phyloP scores from a whole-genome alignment of 2,329 filamentous ascomycete species.

The Davidsoniella eucalypti region DNA sequence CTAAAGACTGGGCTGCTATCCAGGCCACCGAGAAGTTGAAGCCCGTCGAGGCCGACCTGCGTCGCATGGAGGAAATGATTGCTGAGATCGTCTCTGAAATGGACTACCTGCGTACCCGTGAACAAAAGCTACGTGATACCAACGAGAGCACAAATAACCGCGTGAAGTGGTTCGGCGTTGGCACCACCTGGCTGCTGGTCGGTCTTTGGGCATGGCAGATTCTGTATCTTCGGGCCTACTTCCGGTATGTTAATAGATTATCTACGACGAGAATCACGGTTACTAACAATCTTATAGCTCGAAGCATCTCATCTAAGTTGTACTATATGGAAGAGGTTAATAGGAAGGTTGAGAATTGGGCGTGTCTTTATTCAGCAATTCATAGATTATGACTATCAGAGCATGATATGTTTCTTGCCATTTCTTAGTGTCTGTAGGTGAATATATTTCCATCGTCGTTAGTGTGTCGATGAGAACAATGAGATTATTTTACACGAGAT shows the following conservation, averaged over 20 bases:
- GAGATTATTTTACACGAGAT: too few relatives aligned
- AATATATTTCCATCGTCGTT: too few relatives aligned
- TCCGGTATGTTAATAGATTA: slow-evolving; percentile 39
- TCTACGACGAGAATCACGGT: not conserved
- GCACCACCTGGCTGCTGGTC: slow-evolving; percentile 80
- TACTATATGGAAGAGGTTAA: too few relatives aligned
- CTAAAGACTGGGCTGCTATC: slow-evolving; percentile 94
- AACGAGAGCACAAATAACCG: slow-evolving; percentile 99
- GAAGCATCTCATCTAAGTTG: slow-evolving; percentile 48
- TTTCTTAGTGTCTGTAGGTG: too few relatives aligned
- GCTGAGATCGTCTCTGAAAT: slow-evolving; percentile 81
- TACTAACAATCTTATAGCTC: slow-evolving; percentile 28
- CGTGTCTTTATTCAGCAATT: too few relatives aligned
- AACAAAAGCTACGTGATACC: slow-evolving; percentile 93
- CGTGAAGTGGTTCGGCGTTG: slow-evolving; percentile 96
- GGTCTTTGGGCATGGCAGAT: slow-evolving; percentile 93
- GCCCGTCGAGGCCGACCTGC: slow-evolving; percentile 86
- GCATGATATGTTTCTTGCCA: too few relatives aligned
- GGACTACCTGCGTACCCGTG: slow-evolving; percentile 79
- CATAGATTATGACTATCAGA: too few relatives aligned
- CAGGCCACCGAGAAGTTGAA: slow-evolving; percentile 95
- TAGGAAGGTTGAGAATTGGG: too few relatives aligned
- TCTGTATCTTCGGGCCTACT: slow-evolving; percentile 92
- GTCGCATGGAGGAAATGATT: slow-evolving; percentile 81
- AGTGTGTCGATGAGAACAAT: too few relatives aligned